Base-by-base conservation (phyloP, 2,329 filamentous ascomycete genomes). In the Zasmidium cellare region DNA sequence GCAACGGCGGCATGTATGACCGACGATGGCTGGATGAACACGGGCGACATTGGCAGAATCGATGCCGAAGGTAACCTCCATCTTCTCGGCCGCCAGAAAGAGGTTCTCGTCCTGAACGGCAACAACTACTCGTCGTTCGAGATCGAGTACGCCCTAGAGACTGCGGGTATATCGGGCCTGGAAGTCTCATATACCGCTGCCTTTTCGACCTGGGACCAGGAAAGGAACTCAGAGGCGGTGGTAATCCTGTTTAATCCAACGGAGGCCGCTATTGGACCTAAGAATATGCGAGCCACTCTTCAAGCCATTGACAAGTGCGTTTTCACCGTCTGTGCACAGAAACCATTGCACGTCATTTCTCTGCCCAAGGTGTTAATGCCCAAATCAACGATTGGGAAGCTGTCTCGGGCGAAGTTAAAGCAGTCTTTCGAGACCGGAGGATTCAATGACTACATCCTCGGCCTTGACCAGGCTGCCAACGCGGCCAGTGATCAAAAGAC, bases 21-120 rank as follows among this genome's bases (percentile, higher is more conserved):
- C 16, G 55, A 62, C 31, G 72, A 77, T 53, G 74, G 74, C 6
- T 77, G 73, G 73, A 63, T 77, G 48, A 71, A 68, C 44, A 71
- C 53, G 20, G 62, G 41, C 28, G 64, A 69, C 41, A 60, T 63
- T 23, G 66, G 56, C 11, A 51, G 49, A 14, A 12, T 67, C 16
- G 66, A 67, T 47, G 18, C 44, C 14, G 55, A 61, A 19, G 65
- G 65, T 1, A 62, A 65, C 22, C 57, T 68, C 7, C 52, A 59
- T 22, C 46, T 68, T 1, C 56, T 65, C 18, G 65, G 65, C 6
- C 55, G 65, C 9, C 55, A 56, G 6, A 68, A 68, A 31, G 65
- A 67, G 41, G 61, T 64, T 2, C 55, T 67, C 16, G 64, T 65
- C 28, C 53, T 68, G 41, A 65, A 67, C 20, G 65, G 63, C 41